These are phyloP conservation scores for Clohesyomyces aquaticus DNA, from an alignment of 495 filamentous ascomycete genomes.

Conservation along the genomic window DNA sequence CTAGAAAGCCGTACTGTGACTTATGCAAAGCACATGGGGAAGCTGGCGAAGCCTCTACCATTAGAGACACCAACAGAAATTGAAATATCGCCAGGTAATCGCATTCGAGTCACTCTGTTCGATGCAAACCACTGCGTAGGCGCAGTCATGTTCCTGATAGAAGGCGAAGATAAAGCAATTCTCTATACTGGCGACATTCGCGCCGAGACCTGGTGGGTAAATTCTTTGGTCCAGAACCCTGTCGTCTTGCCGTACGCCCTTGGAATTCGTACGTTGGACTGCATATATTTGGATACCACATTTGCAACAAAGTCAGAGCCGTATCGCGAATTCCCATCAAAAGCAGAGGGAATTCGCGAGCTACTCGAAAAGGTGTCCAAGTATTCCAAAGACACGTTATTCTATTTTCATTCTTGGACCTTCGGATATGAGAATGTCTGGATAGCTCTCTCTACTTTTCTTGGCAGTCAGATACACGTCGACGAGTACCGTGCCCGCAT, in stretches of 20 bases:
- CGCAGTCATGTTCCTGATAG: conserved; percentile 92
- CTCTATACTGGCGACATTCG: conserved; percentile 94
- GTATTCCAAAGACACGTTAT: conserved; percentile 76
- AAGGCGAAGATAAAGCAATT: conserved; percentile 72
- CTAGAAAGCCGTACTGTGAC: conserved; percentile 68
- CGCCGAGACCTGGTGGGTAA: conserved; percentile 71
- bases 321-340: conserved; percentile 59
- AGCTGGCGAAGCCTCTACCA: conserved; percentile 78
- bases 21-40: conserved; percentile 72
- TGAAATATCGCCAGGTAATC: conserved; percentile 68
- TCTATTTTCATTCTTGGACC: conserved; percentile 90
- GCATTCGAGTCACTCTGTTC: conserved; percentile 79
- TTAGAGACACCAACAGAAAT: conserved; percentile 79
- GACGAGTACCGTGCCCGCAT: conserved; percentile 77
- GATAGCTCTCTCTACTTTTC: conserved; percentile 73
- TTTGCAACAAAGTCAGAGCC: conserved; percentile 59
- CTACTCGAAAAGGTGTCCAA: conserved; percentile 67
- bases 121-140: conserved; percentile 93
- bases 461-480: conserved; percentile 77
- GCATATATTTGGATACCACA: conserved; percentile 86
- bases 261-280: conserved; percentile 68
- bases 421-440: conserved; percentile 92
- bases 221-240: conserved; percentile 69
- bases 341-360: conserved; percentile 75
- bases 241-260: conserved; percentile 73